phyloP scores from a whole-genome alignment of 352 stramenopile species.

The Globisporangium nodosum region DNA sequence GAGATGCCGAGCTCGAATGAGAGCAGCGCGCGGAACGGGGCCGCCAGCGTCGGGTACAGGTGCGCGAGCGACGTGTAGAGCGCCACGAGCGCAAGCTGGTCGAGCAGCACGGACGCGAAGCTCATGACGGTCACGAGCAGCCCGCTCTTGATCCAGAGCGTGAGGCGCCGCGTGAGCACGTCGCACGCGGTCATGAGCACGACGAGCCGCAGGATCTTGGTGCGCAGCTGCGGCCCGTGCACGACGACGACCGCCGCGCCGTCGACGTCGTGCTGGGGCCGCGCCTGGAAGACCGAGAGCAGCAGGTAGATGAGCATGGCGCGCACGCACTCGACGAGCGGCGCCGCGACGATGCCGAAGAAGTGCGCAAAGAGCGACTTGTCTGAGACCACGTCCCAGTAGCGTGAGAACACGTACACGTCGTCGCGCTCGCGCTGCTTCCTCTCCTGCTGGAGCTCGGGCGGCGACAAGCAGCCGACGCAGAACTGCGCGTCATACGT shows the following conservation, averaged over 20 bases:
- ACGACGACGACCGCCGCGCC: neutral
- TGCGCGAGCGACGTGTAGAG: conserved; percentile 52
- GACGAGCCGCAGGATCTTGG: conserved; percentile 39
- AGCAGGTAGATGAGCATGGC: conserved; percentile 64
- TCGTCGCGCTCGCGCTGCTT: conserved; percentile 20
- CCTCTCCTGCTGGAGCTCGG: conserved; percentile 29
- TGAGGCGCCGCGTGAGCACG: conserved; percentile 45
- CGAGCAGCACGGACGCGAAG: conserved; percentile 61
- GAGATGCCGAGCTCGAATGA: conserved; percentile 51
- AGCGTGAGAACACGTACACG: conserved; percentile 80
- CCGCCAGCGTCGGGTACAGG: conserved; percentile 38
- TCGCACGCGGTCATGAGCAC: conserved; percentile 54
- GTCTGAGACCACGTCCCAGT: conserved; percentile 79
- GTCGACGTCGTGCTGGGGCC: neutral
- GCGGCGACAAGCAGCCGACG: conserved; percentile 55
- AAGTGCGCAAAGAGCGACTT: conserved; percentile 68
- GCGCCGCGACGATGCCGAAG: conserved; percentile 47
- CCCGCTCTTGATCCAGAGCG: conserved; percentile 71
- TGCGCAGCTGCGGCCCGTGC: conserved; percentile 18
- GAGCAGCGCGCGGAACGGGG: conserved; percentile 41
- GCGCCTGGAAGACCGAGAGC: conserved; percentile 45
- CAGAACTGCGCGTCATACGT: conserved; percentile 39
- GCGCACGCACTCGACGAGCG: conserved; percentile 57
- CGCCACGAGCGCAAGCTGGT: conserved; percentile 52
- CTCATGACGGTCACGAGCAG: conserved; percentile 64